Conservation (phyloP, 495 filamentous ascomycete genomes). For the Aspergillus asperescens region DNA sequence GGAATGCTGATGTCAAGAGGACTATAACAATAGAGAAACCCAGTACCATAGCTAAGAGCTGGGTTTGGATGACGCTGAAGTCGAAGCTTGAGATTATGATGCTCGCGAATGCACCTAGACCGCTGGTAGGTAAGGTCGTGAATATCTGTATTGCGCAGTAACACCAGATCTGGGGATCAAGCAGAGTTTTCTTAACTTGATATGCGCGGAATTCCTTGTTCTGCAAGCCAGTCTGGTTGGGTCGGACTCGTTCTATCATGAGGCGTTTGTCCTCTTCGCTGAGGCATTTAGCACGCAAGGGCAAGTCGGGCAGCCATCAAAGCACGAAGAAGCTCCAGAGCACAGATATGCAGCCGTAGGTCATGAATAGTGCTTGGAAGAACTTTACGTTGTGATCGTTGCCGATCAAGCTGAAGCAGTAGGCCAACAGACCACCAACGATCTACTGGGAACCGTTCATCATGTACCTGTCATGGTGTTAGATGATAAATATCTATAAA, state of each 20-base stretch:
- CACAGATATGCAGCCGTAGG: constrained; percentile 51
- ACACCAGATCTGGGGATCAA: constrained; percentile 42
- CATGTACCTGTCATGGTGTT: constrained; percentile 46
- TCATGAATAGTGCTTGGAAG: constrained; percentile 58
- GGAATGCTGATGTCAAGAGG: constrained; percentile 55
- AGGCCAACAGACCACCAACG: constrained; percentile 51
- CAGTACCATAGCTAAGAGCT: constrained; percentile 59
- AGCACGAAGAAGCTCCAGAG: constrained; percentile 47
- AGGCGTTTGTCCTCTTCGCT: constrained; percentile 45
- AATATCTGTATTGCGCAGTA: constrained; percentile 54
- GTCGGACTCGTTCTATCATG: constrained; percentile 44
- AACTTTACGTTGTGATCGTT: constrained; percentile 36
- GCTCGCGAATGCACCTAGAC: constrained; percentile 61
- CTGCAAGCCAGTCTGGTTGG: constrained; percentile 52
- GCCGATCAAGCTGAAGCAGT: constrained; percentile 53
- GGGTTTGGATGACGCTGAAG: constrained; percentile 39
- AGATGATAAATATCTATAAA: not conserved
- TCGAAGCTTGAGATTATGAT: constrained; percentile 50
- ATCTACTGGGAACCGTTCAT: constrained; percentile 59
- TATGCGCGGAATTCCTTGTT: constrained; percentile 45
- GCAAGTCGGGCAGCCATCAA: constrained; percentile 45
- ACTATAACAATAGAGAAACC: constrained; percentile 67
- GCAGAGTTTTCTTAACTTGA: constrained; percentile 42
- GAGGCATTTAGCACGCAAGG: constrained; percentile 47
- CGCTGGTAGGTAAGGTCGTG: constrained; percentile 63